Conservation (phyloP, 2,329 filamentous ascomycete species). For the Curvularia spicifera region DNA sequence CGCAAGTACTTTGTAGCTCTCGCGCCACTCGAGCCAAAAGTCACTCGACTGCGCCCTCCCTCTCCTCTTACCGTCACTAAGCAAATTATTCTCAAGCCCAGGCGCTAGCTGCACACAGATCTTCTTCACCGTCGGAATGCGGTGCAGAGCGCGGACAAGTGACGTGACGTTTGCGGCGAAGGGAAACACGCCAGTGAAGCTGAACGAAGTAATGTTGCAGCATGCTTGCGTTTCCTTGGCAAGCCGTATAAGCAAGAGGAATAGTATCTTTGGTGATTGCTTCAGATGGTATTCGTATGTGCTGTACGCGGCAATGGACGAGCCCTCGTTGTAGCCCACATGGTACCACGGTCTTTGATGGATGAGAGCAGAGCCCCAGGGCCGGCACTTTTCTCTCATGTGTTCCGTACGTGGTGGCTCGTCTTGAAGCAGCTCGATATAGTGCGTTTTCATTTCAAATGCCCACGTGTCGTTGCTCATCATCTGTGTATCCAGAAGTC, state of each 20-base stretch:
- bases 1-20: constrained; percentile 38
- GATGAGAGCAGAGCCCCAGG: constrained; percentile 54
- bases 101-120: constrained; percentile 54
- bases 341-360: constrained; percentile 68
- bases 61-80: constrained; percentile 47
- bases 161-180: constrained; percentile 64
- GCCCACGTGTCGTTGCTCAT: constrained; percentile 66
- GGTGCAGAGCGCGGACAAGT: constrained; percentile 33
- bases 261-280: constrained; percentile 67
- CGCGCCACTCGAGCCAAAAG: constrained; percentile 49
- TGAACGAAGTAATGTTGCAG: constrained; percentile 55
- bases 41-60: constrained; percentile 53
- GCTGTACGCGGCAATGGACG: constrained; percentile 72
- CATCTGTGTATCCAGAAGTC: constrained; percentile 64
- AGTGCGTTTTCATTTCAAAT: constrained; percentile 68
- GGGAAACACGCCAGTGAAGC: constrained; percentile 72
- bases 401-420: constrained; percentile 18
- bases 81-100: constrained; percentile 47
- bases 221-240: constrained; percentile 33
- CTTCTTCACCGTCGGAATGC: constrained; percentile 40
- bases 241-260: constrained; percentile 52
- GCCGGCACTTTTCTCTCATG: constrained; percentile 19
- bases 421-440: constrained; percentile 56
- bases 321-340: constrained; percentile 75
- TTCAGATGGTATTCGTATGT: constrained; percentile 75